These are phyloP conservation scores for Malassezia dermatis DNA, from an alignment of 1,284 basidiomycete species.

Conservation along the genomic window DNA sequence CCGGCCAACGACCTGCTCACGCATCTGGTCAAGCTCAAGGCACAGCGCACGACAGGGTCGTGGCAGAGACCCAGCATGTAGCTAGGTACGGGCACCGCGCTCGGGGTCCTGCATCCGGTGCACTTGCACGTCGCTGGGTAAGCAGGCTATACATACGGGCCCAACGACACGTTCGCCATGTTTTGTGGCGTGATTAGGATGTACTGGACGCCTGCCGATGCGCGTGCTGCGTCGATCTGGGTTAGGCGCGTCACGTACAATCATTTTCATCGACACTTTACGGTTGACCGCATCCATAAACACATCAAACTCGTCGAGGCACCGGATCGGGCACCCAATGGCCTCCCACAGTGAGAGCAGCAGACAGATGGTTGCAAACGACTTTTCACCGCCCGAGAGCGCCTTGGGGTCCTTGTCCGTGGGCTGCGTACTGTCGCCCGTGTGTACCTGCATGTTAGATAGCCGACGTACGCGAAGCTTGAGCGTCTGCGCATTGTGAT, in stretches of 20 bases:
- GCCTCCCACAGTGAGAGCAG: conserved; percentile 89
- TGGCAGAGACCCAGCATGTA: conserved; percentile 1
- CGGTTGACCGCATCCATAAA: conserved; percentile 93
- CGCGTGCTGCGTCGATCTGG: conserved; percentile 16
- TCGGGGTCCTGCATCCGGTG: conserved; percentile 21
- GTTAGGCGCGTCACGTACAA: conserved; percentile 45
- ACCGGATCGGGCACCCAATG: conserved; percentile 82
- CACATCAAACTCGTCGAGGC: conserved; percentile 71
- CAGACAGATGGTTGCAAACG: conserved; percentile 89
- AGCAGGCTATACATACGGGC: conserved; percentile 5
- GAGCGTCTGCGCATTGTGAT: conserved; percentile 63
- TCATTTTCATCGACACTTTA: conserved; percentile 79
- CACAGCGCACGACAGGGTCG: conserved; percentile 24
- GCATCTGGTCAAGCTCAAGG: conserved; percentile 57
- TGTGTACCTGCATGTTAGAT: conserved; percentile 56
- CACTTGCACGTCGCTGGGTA: conserved; percentile 18
- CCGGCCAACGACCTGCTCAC: conserved; percentile 58
- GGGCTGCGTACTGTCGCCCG: conserved; percentile 65
- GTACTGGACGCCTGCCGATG: conserved; percentile 22
- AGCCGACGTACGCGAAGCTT: conserved; percentile 57
- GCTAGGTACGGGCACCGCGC: conserved; percentile 3
- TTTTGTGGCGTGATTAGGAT: conserved; percentile 42
- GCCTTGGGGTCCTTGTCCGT: conserved; percentile 47
- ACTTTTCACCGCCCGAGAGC: conserved; percentile 83
- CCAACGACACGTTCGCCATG: conserved; percentile 27